Base-by-base conservation (phyloP, 2,329 filamentous ascomycete genomes). In the Coniochaeta hoffmannii region DNA sequence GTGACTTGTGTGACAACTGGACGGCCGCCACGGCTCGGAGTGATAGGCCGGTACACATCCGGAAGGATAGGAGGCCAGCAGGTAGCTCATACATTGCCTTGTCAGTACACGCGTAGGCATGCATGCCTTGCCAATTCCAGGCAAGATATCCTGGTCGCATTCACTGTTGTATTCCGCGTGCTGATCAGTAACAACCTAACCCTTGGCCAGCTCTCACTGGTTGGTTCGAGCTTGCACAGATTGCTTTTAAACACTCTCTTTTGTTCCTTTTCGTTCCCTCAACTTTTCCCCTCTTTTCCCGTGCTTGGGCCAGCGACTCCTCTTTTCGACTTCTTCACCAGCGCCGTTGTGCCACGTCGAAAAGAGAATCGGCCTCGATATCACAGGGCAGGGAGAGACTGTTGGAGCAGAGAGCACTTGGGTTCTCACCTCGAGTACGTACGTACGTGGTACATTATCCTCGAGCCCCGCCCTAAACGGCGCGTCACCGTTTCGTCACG, bases 261-360 rank as follows among this genome's bases (percentile, higher is more conserved):
- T 10, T 53, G 46, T 57, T 59, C 58, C 46, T 57, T 63, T 60
- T 50, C 52, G 54, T 56, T 57, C 50, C 38, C 53, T 50, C 50
- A 53, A 55, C 59, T 61, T 60, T 61, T 60, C 55, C 53, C 57
- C 56, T 55, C 61, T 62, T 52, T 58, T 56, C 58, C 54, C 53
- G 55, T 50, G 41, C 54, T 31, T 53, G 54, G 17, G 31, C 38
- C 53, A 55, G 50, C 53, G 50, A 58, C 53, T 57, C 57, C 53
- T 53, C 54, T 56, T 55, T 59, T 19, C 35, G 30, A 41, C 57
- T 62, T 59, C 58, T 59, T 22, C 36, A 19, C 3, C 36, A 41
- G 6, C n/a, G 36, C 36, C 36, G 22, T 9, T 19, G 6, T 22
- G 4, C 15, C 5, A 41, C 11, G 17, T 9, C 8, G 36, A 41